Evolutionary conservation across 1,284 basidiomycete genomes (phyloP), one percentile per base, ranked within the genome.

Genomic region (Moesziomyces aphidis): DNA sequence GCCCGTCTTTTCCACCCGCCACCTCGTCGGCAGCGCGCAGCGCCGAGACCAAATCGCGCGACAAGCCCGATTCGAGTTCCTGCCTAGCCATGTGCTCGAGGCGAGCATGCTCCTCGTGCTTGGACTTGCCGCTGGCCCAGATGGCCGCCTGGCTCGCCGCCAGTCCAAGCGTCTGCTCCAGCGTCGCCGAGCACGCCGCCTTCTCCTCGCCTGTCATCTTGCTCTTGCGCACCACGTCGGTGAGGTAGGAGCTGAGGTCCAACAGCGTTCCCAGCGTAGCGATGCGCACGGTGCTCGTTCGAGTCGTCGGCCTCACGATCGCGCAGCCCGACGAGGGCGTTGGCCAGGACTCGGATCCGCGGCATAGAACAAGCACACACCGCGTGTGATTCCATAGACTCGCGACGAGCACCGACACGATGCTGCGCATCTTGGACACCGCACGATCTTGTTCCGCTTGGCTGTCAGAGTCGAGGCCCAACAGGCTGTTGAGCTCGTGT

Each of bases 401-500:
- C 17, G 89, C 88, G 22, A 93, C 81, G 51, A 80, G 59, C 34
- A 68, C 47, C 21, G 55, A 59, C 43, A 75, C 53, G 10, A 76
- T 69, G 6, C 58, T 73, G 36, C 61, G 61, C 21, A 81, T 62
- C 54, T 77, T 74, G 22, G 21, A n/a, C n/a, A 92, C 90, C 24
- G 89, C 86, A 47, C 89, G 86, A 54, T 79, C 78, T 52, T 67
- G 55, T 44, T 81, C 67, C 1, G 51, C 13, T 6, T 44, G 36
- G 19, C 50, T n/a, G 73, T 72, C 61, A 90, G 90, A 60, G 23
- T 43, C 85, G 82, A 44, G 90, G 88, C 95, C 93, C 66, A 96
- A 87, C 44, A 94, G 87, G 61, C 90, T 91, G 0, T 90, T 89
- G 22, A 97, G 88, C 75, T 93, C 91, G 77, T 94, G 92, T 8